These are phyloP conservation scores for Trichoderma guizhouense DNA, from an alignment of 2,329 filamentous ascomycete genomes.

Conservation along the genomic window DNA sequence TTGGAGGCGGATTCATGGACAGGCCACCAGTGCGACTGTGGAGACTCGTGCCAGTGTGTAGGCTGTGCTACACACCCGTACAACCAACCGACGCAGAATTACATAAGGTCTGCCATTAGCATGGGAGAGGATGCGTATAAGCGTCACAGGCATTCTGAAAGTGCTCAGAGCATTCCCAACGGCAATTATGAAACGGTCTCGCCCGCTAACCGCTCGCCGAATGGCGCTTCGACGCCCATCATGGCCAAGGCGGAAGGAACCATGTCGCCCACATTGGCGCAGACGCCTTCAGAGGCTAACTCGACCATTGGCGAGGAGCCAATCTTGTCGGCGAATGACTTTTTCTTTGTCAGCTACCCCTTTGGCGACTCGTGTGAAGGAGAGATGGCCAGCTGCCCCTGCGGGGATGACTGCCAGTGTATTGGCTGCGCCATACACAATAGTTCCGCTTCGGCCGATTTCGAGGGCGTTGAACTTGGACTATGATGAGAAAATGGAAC, in stretches of 20 bases:
- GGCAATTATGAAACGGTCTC: constrained; percentile 23
- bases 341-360: constrained; percentile 58
- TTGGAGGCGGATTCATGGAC: constrained; percentile 30
- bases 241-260: constrained; percentile 27
- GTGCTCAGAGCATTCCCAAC: constrained; percentile 26
- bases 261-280: constrained; percentile 39
- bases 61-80: constrained; percentile 67
- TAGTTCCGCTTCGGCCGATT: background rate
- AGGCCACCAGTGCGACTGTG: constrained; percentile 56
- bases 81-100: constrained; percentile 58
- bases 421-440: constrained; percentile 54
- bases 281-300: constrained; percentile 47
- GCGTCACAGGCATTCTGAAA: constrained; percentile 23
- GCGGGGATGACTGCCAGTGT: constrained; percentile 58
- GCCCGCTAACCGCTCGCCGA: constrained; percentile 19
- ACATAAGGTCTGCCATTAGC: constrained; percentile 48
- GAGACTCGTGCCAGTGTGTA: constrained; percentile 63
- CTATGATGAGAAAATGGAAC: background rate
- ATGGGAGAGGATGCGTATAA: constrained; percentile 37
- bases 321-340: constrained; percentile 49
- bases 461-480: background rate
- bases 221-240: constrained; percentile 18
- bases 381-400: constrained; percentile 50
- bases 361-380: constrained; percentile 48
- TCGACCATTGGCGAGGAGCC: constrained; percentile 49